phyloP scores from a whole-genome alignment of 2,329 filamentous ascomycete genomes.

The Aspergillus fructus region DNA sequence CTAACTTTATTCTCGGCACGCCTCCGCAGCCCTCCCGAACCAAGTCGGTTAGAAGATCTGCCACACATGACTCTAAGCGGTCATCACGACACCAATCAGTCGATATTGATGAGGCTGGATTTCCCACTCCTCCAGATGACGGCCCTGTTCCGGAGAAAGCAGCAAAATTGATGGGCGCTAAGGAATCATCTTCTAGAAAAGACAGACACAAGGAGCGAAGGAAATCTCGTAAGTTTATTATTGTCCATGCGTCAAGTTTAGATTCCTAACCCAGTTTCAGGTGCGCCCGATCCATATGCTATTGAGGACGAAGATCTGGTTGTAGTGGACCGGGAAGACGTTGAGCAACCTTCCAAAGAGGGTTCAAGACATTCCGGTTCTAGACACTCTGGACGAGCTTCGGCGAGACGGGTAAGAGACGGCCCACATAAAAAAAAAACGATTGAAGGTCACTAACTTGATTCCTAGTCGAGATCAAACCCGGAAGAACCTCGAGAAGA shows the following conservation, averaged over 20 bases:
- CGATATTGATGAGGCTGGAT: conserved; percentile 61
- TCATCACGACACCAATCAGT: conserved; percentile 66
- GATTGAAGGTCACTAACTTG: neutral
- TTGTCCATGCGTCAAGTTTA: neutral
- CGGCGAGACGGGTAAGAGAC: conserved; percentile 38
- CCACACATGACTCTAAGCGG: conserved; percentile 54
- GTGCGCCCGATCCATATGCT: conserved; percentile 58
- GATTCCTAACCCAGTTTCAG: conserved; percentile 15
- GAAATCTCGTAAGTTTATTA: conserved; percentile 31
- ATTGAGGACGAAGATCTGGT: conserved; percentile 64
- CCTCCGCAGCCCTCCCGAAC: conserved; percentile 57
- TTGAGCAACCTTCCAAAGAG: conserved; percentile 32
- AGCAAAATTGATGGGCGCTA: conserved; percentile 70
- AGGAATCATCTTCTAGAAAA: conserved; percentile 43
- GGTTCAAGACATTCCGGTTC: conserved; percentile 30
- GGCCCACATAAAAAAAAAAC: too few relatives aligned
- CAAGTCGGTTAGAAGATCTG: conserved; percentile 65
- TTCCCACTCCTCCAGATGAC: conserved; percentile 71
- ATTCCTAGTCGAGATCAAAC: conserved; percentile 33
- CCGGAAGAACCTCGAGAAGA: conserved; percentile 46
- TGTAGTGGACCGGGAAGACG: conserved; percentile 55
- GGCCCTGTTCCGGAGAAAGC: conserved; percentile 70
- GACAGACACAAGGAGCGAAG: conserved; percentile 55
- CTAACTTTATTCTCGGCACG: conserved; percentile 65
- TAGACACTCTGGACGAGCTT: conserved; percentile 33